These are phyloP conservation scores for Lentinula aciculospora DNA, from an alignment of 768 basidiomycete species.

Conservation along the genomic window DNA sequence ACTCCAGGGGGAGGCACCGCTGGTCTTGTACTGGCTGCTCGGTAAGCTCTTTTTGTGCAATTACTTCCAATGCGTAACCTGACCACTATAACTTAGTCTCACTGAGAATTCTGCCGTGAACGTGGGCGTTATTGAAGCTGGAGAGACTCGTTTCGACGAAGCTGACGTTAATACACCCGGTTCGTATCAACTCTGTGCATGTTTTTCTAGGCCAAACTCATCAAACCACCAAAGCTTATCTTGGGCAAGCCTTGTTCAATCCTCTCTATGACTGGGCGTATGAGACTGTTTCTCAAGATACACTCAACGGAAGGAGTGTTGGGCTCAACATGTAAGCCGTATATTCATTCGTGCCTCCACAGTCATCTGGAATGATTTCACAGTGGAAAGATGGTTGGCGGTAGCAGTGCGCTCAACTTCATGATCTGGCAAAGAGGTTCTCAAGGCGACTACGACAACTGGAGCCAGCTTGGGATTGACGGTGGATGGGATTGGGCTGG, in stretches of 20 bases:
- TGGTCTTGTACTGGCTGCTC: slow-evolving; percentile 13
- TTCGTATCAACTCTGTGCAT: background rate
- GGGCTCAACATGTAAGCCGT: background rate
- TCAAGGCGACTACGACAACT: slow-evolving; percentile 16
- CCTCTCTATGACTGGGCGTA: slow-evolving; percentile 15
- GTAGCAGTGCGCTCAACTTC: slow-evolving; percentile 15
- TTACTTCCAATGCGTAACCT: background rate
- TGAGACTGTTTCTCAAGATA: slow-evolving; percentile 9
- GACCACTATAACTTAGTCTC: background rate
- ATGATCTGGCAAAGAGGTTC: slow-evolving; percentile 15
- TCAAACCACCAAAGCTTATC: background rate
- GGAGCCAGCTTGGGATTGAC: slow-evolving; percentile 12
- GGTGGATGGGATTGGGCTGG: slow-evolving; percentile 8
- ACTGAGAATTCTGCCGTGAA: slow-evolving; percentile 7
- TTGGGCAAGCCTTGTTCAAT: slow-evolving; percentile 12
- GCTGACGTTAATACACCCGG: slow-evolving; percentile 15
- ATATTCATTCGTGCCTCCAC: background rate
- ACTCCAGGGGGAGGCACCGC: slow-evolving; percentile 12
- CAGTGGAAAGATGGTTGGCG: slow-evolving; percentile 19
- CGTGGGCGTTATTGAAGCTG: slow-evolving; percentile 19
- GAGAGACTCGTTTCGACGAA: slow-evolving; percentile 11
- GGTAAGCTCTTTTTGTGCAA: background rate
- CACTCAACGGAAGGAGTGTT: slow-evolving; percentile 1
- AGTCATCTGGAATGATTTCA: background rate
- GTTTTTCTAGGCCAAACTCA: background rate